Conservation (phyloP, 139 green algal species). For the Chlamydomonas schloesseri region DNA sequence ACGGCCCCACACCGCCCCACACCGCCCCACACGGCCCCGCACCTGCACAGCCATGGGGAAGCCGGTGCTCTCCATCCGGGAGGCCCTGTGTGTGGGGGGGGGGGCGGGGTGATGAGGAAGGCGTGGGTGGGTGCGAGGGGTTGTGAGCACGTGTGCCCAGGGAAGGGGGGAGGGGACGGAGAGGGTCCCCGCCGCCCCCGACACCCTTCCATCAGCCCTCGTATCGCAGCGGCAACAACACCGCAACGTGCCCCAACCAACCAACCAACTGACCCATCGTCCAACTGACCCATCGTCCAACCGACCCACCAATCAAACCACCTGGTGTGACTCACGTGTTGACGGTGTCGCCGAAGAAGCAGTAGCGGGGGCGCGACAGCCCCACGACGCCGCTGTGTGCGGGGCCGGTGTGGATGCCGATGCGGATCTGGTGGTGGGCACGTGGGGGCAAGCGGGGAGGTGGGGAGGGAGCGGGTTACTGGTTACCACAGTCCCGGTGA, state of each 20-base stretch:
- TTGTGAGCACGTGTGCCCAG: no score
- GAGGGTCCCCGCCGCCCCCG: no score
- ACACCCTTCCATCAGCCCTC: no score
- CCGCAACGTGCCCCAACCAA: no score
- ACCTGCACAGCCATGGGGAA: slow-evolving; percentile 50
- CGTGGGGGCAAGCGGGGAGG: no score
- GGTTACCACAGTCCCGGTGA: no score
- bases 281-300: no score
- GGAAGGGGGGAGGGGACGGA: no score
- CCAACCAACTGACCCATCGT: no score
- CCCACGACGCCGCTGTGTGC: slow-evolving; percentile 61
- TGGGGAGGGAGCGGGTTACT: neutral
- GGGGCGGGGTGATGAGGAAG: neutral
- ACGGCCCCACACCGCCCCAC: neutral
- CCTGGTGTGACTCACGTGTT: slow-evolving; percentile 14
- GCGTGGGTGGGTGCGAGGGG: neutral
- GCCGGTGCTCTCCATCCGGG: slow-evolving; percentile 61
- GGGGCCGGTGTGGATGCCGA: slow-evolving; percentile 60
- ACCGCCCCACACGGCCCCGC: neutral
- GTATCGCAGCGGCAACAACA: no score
- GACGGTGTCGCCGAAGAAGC: slow-evolving; percentile 58
- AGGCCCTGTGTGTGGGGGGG: slow-evolving; percentile 13
- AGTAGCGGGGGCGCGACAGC: slow-evolving; percentile 51
- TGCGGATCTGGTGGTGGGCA: slow-evolving; percentile 25
- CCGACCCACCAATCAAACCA: no score